Evolutionary conservation across 2,329 filamentous ascomycete species (phyloP), one percentile per base, ranked within the genome.

Genomic region (Sarocladiaceae sp.): DNA sequence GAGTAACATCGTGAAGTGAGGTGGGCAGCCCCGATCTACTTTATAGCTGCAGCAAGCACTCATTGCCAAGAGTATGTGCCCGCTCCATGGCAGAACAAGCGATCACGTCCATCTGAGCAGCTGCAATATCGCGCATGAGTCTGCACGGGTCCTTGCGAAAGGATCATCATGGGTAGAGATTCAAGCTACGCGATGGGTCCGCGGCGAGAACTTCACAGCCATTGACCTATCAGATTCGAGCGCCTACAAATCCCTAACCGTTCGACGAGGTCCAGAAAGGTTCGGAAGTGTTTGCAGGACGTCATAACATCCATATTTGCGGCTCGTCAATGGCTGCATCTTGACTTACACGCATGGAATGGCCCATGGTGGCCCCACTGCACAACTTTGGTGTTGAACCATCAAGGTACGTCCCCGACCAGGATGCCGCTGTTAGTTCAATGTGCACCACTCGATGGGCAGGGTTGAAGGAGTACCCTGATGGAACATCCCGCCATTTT

Each of bases 141-240:
- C 17, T 44, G 11, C 23, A 26, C 40, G 28, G 10, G 11, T 28
- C 22, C 40, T 12, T 25, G 40, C 23, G 12, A 26, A 44, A 5
- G 22, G 40, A 44, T 44, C 40, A 26, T 44, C 40, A 44, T 7
- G 22, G 10, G 23, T 22, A 20, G 17, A 15, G 22, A 28, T 15
- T 6, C 10, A 28, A 28, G 11, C 40, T 26, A 22, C 23, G 8
- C 22, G 13, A 44, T 26, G 40, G 40, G 40, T 44, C 40, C 23
- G 12, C 12, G 40, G 44, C n/a, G 28, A 48, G 31, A 33, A 28
- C 44, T 33, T 48, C 26, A 20, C 17, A 33, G 26, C 6, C 25
- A 48, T 48, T 48, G 44, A 13, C 44, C 44, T 48, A 48, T 48
- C 44, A 48, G 26, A 48, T 25, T 3, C 11, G 11, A 33, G 28